Percentiles rank a stretch among this genome's conserved stretches.
Conservation (phyloP, 345 rosid species). For the Hypericum perforatum region DNA sequence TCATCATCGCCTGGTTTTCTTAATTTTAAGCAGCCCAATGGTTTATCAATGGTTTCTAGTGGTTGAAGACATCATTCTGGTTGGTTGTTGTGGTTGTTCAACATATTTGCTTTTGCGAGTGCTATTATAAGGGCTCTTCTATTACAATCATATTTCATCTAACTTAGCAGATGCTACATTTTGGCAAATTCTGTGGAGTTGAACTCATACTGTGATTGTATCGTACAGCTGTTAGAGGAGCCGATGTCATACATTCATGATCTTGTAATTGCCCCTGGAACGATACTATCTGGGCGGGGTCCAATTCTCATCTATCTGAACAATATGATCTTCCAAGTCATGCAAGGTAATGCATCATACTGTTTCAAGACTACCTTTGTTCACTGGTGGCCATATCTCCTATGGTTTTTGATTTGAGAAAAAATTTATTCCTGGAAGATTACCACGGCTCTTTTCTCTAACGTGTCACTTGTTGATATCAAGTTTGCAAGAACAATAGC, state of each 20-base stretch:
- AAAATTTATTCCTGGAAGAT: too few species aligned
- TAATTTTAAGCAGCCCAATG: too few species aligned
- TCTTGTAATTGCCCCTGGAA: conserved; percentile 60
- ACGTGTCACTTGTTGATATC: too few species aligned
- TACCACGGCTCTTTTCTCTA: too few species aligned
- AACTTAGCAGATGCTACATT: neutral
- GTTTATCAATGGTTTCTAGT: too few species aligned
- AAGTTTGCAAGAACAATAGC: too few species aligned
- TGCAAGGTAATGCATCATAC: conserved; percentile 34
- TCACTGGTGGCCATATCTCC: neutral
- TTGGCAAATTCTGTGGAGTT: neutral
- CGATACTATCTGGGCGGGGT: conserved; percentile 66
- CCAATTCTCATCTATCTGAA: conserved; percentile 54
- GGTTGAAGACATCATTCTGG: too few species aligned
- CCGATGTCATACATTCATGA: conserved; percentile 52
- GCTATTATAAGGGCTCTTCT: neutral
- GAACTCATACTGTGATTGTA: conserved; percentile 10
- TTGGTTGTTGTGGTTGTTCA: too few species aligned
- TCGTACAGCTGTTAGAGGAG: conserved; percentile 61
- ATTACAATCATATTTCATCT: neutral
- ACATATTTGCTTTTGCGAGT: neutral
- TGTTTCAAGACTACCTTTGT: neutral
- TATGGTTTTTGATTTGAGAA: neutral
- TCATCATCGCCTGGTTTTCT: neutral
- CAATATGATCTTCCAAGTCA: conserved; percentile 54